Conservation (phyloP, 1,139 yeast species). For the Protomyces inouyei region DNA sequence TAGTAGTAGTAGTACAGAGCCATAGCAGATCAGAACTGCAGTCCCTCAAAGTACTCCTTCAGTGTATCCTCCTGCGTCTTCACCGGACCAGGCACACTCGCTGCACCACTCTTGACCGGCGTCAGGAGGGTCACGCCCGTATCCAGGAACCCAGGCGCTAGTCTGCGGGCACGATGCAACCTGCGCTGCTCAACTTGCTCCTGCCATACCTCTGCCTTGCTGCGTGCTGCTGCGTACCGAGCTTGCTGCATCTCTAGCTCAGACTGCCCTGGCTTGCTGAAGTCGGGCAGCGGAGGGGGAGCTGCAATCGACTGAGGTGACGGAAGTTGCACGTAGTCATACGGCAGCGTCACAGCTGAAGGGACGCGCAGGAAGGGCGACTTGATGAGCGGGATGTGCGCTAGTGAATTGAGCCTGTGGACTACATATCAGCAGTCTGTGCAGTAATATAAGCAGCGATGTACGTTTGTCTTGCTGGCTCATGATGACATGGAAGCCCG, state of each 20-base stretch:
- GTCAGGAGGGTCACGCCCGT: constrained; percentile 22
- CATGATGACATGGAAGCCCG: neutral
- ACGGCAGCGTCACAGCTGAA: constrained; percentile 18
- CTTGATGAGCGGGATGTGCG: constrained; percentile 22
- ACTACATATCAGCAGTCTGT: neutral
- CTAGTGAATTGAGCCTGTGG: constrained; percentile 1
- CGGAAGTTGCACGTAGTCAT: constrained; percentile 13
- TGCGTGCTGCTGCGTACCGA: neutral
- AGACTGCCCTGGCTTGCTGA: neutral
- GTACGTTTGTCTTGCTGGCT: neutral
- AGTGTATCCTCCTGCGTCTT: neutral
- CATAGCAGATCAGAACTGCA: neutral
- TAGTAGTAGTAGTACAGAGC: no score
- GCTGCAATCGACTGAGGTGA: neutral
- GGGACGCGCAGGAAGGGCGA: constrained; percentile 22
- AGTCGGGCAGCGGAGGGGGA: neutral
- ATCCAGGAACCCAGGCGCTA: constrained; percentile 29
- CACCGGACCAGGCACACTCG: neutral
- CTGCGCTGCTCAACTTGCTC: neutral
- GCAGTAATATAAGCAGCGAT: no score
- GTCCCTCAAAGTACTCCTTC: neutral
- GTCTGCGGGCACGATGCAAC: constrained; percentile 10
- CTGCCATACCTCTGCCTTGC: constrained; percentile 14
- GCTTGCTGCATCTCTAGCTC: neutral
- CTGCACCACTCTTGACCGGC: constrained; percentile 2